These are phyloP conservation scores for Diversispora epigaea DNA, from an alignment of 192 early-diverging fungal species.

Conservation along the genomic window DNA sequence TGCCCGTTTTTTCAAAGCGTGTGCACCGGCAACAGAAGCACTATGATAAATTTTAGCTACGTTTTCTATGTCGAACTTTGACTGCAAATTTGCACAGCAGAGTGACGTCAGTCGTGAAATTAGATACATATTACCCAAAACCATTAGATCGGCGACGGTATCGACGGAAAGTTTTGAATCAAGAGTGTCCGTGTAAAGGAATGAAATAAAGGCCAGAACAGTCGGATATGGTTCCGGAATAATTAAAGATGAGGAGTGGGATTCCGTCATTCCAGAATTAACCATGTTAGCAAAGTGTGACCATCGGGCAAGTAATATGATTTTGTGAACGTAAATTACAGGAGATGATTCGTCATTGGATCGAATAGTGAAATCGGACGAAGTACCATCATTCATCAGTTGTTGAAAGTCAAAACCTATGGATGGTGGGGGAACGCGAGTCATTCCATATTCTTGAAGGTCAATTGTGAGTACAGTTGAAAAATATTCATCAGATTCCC, in stretches of 20 bases:
- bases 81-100: conserved; percentile 48
- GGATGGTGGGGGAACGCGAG: conserved; percentile 48
- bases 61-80: conserved; percentile 51
- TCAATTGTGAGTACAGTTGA: conserved; percentile 54
- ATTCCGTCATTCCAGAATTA: conserved; percentile 58
- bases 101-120: conserved; percentile 53
- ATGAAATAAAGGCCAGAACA: conserved; percentile 55
- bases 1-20: conserved; percentile 51
- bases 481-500: conserved; percentile 62
- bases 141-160: conserved; percentile 53
- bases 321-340: conserved; percentile 53
- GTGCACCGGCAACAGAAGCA: conserved; percentile 52
- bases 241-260: conserved; percentile 42
- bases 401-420: conserved; percentile 50
- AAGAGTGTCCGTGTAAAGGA: conserved; percentile 60
- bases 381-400: conserved; percentile 45
- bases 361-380: conserved; percentile 50
- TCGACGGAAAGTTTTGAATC: conserved; percentile 39
- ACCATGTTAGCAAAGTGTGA: conserved; percentile 58
- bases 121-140: conserved; percentile 61
- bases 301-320: conserved; percentile 65
- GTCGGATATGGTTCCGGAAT: conserved; percentile 54
- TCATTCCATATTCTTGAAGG: conserved; percentile 56
- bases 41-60: conserved; percentile 55
- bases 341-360: conserved; percentile 43